phyloP scores from a whole-genome alignment of 2,329 filamentous ascomycete genomes.

The Elsinoe batatas region DNA sequence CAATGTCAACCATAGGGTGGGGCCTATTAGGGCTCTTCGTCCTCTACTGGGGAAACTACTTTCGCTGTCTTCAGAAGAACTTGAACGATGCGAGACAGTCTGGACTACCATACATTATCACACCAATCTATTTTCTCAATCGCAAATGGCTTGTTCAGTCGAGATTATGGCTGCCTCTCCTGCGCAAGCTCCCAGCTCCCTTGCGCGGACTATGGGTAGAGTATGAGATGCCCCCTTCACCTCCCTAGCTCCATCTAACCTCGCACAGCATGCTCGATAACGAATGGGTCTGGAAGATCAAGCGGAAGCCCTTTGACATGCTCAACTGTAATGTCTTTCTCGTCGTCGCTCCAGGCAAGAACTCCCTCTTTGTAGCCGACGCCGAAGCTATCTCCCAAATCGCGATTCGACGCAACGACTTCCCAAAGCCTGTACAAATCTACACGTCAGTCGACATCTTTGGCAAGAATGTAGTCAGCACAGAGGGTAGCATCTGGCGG shows the following conservation, averaged over 20 bases:
- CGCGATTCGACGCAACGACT: constrained; percentile 55
- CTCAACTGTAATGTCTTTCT: constrained; percentile 54
- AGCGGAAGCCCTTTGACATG: constrained; percentile 48
- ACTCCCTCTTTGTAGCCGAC: constrained; percentile 50
- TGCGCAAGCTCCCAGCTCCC: constrained; percentile 45
- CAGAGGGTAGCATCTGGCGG: constrained; percentile 61
- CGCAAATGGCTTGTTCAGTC: constrained; percentile 48
- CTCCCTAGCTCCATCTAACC: constrained; percentile 1
- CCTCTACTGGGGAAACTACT: constrained; percentile 27
- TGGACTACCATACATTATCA: constrained; percentile 35
- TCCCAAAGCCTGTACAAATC: constrained; percentile 55
- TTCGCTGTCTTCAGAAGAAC: constrained; percentile 32
- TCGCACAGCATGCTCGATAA: constrained; percentile 42
- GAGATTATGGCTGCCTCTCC: constrained; percentile 45
- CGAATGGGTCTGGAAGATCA: constrained; percentile 50
- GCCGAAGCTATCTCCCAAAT: constrained; percentile 58
- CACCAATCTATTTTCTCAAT: constrained; percentile 40
- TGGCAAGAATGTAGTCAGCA: constrained; percentile 61
- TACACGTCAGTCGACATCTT: constrained; percentile 55
- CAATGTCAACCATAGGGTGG: constrained; percentile 23
- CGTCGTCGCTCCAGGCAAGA: constrained; percentile 47
- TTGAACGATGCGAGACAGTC: constrained; percentile 36
- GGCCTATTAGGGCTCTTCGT: constrained; percentile 25
- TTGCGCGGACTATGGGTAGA: constrained; percentile 51
- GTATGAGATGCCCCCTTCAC: constrained; percentile 34